Conservation (phyloP, 140 eudicot genomes). For the Cichorium intybus region DNA sequence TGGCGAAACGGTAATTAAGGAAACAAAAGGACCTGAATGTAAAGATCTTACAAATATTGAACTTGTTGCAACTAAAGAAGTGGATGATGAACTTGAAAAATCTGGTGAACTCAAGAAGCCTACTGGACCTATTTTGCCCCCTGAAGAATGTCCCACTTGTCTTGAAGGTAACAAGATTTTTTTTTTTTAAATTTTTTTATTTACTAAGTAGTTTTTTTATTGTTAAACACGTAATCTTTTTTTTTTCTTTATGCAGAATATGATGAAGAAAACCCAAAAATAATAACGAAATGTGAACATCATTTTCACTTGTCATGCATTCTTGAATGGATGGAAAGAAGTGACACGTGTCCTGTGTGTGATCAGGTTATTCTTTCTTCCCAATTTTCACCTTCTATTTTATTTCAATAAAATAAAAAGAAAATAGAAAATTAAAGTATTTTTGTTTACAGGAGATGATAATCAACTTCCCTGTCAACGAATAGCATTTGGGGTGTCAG, state of each 20-base stretch:
- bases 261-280: conserved; percentile 85
- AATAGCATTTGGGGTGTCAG: conserved; percentile 29
- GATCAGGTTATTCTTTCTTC: conserved; percentile 54
- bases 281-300: conserved; percentile 85
- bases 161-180: conserved; percentile 67
- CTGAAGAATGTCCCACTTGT: conserved; percentile 90
- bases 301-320: conserved; percentile 96
- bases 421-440: neutral
- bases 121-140: conserved; percentile 41
- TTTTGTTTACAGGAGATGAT: conserved; percentile 54
- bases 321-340: conserved; percentile 98
- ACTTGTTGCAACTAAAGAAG: conserved; percentile 45
- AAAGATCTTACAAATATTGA: conserved; percentile 43
- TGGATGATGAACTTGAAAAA: conserved; percentile 49
- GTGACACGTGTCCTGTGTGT: conserved; percentile 91
- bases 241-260: conserved; percentile 64
- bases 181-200: neutral
- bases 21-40: conserved; percentile 43
- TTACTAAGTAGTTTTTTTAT: neutral
- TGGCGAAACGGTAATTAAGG: conserved; percentile 41
- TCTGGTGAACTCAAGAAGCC: conserved; percentile 61
- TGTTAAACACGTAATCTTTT: neutral
- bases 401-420: no score
- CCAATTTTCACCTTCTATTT: neutral
- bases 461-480: conserved; percentile 45